A percentile compares a stretch with the other conserved stretches of the same genome.
phyloP scores from a whole-genome alignment of 148 eudicot genomes.

The Cornus suecica region DNA sequence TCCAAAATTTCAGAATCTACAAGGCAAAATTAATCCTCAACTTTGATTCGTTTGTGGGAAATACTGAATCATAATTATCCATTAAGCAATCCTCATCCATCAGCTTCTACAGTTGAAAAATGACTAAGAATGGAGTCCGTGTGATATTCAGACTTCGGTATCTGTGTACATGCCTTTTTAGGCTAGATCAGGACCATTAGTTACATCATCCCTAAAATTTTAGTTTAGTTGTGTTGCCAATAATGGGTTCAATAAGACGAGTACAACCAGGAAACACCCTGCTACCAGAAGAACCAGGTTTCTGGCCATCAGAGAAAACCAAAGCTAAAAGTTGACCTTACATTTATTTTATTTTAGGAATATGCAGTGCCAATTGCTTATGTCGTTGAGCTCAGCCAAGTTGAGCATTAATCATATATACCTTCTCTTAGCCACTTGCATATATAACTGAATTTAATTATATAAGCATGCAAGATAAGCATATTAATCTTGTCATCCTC shows the following conservation, averaged over 20 bases:
- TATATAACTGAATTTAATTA: not conserved
- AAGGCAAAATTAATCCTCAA: not conserved
- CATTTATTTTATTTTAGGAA: not conserved
- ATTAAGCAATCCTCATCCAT: constrained; percentile 6
- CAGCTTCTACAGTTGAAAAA: constrained; percentile 9
- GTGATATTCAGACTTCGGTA: not conserved
- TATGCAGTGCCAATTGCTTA: not conserved
- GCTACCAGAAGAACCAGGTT: not conserved
- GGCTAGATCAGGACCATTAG: not conserved
- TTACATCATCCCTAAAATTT: not conserved
- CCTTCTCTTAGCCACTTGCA: not conserved
- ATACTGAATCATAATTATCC: not conserved
- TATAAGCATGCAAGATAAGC: constrained; percentile 4
- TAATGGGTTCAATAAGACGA: not conserved
- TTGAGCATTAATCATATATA: not conserved
- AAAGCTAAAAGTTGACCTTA: not conserved
- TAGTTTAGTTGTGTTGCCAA: not conserved
- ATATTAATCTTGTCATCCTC: not conserved
- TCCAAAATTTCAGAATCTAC: not conserved
- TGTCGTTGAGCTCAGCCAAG: not conserved
- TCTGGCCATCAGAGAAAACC: not conserved
- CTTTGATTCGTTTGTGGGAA: not conserved
- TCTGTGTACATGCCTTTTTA: not conserved
- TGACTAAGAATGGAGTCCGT: not conserved
- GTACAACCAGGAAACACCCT: constrained; percentile 5